phyloP scores from a whole-genome alignment of 371 early-diverging fungal species.

The Rhizopus stolonifer region DNA sequence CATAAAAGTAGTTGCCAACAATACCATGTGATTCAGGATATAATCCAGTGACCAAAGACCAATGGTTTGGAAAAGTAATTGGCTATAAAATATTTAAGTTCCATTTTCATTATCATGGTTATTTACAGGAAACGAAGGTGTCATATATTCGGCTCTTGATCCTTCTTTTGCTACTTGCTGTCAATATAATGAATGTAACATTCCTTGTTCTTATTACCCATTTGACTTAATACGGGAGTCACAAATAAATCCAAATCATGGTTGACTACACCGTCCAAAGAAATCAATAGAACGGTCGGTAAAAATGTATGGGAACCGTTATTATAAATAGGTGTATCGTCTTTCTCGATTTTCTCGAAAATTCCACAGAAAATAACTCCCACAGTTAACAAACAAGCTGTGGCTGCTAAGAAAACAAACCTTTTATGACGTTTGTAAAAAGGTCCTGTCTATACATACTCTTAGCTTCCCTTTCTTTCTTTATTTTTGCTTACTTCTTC shows the following conservation, averaged over 20 bases:
- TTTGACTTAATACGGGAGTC: constrained; percentile 66
- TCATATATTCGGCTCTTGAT: constrained; percentile 65
- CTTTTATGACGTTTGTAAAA: neutral
- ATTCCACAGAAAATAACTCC: neutral
- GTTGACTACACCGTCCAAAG: constrained; percentile 88
- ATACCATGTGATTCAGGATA: constrained; percentile 93
- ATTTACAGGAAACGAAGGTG: constrained; percentile 73
- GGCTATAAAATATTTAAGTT: constrained; percentile 27
- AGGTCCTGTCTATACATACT: neutral
- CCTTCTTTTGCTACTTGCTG: constrained; percentile 52
- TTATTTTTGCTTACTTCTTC: constrained; percentile 7
- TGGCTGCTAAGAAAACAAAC: neutral
- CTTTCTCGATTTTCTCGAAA: neutral
- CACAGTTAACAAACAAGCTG: neutral
- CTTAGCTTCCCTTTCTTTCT: neutral
- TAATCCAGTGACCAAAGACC: constrained; percentile 88
- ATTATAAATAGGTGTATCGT: constrained; percentile 18
- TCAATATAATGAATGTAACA: too few relatives aligned
- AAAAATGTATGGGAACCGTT: constrained; percentile 75
- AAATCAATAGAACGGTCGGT: constrained; percentile 80
- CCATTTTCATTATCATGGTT: neutral
- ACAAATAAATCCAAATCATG: constrained; percentile 77
- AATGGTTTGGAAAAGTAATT: constrained; percentile 95
- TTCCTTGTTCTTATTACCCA: too few relatives aligned
- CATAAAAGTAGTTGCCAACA: constrained; percentile 87